Evolutionary conservation across 2,329 filamentous ascomycete genomes (phyloP).

Genomic region (Amylocarpus encephaloides): DNA sequence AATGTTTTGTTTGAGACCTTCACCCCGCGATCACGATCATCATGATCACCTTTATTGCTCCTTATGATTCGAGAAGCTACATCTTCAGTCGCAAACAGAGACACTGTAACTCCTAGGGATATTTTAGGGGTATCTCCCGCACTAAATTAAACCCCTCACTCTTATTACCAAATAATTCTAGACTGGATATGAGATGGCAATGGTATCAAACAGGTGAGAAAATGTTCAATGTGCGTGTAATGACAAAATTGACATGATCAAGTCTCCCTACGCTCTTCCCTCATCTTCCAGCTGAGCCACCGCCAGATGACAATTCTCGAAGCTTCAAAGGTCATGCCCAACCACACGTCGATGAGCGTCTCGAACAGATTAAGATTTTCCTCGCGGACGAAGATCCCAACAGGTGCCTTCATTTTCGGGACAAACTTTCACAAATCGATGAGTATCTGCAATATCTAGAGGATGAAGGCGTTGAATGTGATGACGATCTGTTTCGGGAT

Average conservation of each 20-base stretch:
- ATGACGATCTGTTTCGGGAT: conserved; percentile 16
- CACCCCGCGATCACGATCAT: not conserved
- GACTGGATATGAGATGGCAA: too few species aligned
- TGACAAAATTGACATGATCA: not conserved
- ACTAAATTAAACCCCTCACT: too few species aligned
- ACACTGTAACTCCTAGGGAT: too few species aligned
- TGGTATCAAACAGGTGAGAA: too few species aligned
- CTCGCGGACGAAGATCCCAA: conserved; percentile 44
- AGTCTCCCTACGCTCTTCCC: not conserved
- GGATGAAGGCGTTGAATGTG: conserved; percentile 7
- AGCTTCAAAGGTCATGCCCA: conserved; percentile 26
- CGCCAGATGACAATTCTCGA: not conserved
- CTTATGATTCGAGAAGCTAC: too few species aligned
- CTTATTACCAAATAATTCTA: too few species aligned
- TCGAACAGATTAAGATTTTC: conserved; percentile 37
- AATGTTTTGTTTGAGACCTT: not conserved
- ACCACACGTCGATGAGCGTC: conserved; percentile 31
- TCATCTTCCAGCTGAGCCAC: not conserved
- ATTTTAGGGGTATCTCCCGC: too few species aligned
- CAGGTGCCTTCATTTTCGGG: conserved; percentile 36
- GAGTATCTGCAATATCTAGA: conserved; percentile 21
- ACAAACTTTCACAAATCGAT: conserved; percentile 30
- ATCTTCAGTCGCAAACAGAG: too few species aligned
- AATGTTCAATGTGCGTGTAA: not conserved
- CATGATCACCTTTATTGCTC: not conserved